Conservation (phyloP, 768 basidiomycete species). For the Inosperma sp. region DNA sequence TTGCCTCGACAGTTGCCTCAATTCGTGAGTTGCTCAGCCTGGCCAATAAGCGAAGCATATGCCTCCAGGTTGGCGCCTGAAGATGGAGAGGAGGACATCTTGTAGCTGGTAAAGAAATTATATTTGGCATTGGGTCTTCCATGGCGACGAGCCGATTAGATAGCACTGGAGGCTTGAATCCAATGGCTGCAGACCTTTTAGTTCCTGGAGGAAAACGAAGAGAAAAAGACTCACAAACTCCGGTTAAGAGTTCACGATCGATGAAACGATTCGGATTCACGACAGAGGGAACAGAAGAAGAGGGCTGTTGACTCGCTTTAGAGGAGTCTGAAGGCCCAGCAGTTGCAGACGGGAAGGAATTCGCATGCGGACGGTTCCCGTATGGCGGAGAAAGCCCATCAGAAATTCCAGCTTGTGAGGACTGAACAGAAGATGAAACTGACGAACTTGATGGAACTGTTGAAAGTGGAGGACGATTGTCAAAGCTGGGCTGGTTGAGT, state of each 20-base stretch:
- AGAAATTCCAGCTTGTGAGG: background rate
- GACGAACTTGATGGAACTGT: constrained; percentile 1
- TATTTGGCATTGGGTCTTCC: constrained; percentile 57
- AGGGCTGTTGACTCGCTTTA: background rate
- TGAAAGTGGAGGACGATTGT: background rate
- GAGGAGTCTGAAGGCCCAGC: constrained; percentile 4
- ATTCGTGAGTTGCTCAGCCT: constrained; percentile 63
- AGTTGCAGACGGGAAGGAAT: background rate
- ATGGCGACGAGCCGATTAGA: constrained; percentile 43
- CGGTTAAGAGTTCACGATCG: constrained; percentile 51
- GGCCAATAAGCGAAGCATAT: constrained; percentile 71
- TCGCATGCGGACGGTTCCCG: background rate
- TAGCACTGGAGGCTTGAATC: constrained; percentile 58
- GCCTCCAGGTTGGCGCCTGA: constrained; percentile 70
- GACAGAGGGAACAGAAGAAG: constrained; percentile 15
- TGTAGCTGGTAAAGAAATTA: constrained; percentile 70
- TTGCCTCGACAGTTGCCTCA: constrained; percentile 65
- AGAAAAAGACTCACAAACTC: constrained; percentile 52
- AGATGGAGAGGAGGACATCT: constrained; percentile 65
- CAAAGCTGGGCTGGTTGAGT: too few species aligned
- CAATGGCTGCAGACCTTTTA: constrained; percentile 48
- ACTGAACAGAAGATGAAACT: constrained; percentile 3
- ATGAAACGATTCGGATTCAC: constrained; percentile 49
- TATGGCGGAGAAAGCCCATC: background rate
- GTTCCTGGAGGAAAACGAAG: background rate